Percentiles rank a stretch among this genome's conserved stretches.
Conservation (phyloP, 352 stramenopile species). For the Aphanomyces cochlioides region DNA sequence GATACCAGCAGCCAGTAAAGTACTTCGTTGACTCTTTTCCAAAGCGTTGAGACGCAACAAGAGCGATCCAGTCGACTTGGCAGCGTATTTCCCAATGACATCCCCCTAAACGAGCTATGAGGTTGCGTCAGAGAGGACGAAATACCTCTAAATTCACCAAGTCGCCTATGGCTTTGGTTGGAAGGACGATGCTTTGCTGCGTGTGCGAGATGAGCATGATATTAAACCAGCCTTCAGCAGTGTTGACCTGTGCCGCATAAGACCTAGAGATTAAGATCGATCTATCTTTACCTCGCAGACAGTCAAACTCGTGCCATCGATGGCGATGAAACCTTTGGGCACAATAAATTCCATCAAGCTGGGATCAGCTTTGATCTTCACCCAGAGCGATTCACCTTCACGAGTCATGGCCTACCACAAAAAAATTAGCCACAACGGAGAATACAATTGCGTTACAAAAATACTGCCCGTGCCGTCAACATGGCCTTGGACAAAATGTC, state of each 20-base stretch:
- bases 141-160: constrained; percentile 87
- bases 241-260: constrained; percentile 40
- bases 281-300: constrained; percentile 87
- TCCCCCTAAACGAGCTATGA: constrained; percentile 41
- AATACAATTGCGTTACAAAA: constrained; percentile 40
- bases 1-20: constrained; percentile 24
- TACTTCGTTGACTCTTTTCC: constrained; percentile 36
- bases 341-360: constrained; percentile 92
- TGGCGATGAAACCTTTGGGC: constrained; percentile 93
- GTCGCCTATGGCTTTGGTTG: constrained; percentile 85
- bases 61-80: constrained; percentile 64
- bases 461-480: constrained; percentile 95
- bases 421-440: neutral
- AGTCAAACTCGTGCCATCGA: constrained; percentile 97
- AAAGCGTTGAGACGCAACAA: constrained; percentile 55
- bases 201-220: constrained; percentile 99
- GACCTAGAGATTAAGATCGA: neutral
- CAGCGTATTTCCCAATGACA: constrained; percentile 90
- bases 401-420: constrained; percentile 44
- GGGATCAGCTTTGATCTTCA: constrained; percentile 81
- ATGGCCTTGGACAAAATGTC: constrained; percentile 98
- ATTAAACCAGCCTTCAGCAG: constrained; percentile 89
- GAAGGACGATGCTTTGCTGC: constrained; percentile 95
- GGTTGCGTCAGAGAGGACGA: neutral
- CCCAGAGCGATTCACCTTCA: constrained; percentile 95